A percentile compares a stretch with the other conserved stretches of the same genome.
These are phyloP conservation scores for Diddensiella santjacobensis DNA, from an alignment of 805 yeast species.

Conservation along the genomic window DNA sequence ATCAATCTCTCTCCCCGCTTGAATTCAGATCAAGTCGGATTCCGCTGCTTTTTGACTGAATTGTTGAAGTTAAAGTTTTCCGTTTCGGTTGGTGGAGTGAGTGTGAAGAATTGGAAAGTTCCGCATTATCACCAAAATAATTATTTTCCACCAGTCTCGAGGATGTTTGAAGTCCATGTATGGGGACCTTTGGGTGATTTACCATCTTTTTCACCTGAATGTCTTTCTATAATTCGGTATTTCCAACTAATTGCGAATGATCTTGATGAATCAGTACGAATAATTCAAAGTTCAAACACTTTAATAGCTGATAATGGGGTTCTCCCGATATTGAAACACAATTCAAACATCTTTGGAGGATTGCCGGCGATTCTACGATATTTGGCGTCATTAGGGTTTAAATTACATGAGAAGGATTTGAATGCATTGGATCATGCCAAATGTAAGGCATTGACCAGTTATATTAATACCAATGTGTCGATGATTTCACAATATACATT, in stretches of 20 bases:
- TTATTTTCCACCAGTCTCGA: no score
- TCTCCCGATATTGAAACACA: constrained; percentile 29
- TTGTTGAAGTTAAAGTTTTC: no score
- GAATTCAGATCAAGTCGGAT: no score
- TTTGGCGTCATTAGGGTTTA: constrained; percentile 15
- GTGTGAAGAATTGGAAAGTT: no score
- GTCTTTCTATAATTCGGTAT: constrained; percentile 31
- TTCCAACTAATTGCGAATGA: constrained; percentile 11
- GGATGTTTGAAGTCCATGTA: constrained; percentile 30
- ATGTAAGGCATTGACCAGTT: constrained; percentile 19
- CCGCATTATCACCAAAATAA: no score
- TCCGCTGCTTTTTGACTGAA: no score
- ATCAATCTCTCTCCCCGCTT: no score
- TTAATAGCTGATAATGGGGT: constrained; percentile 20
- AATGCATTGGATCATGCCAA: constrained; percentile 15
- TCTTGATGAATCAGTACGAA: constrained; percentile 10
- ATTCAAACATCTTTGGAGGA: constrained; percentile 21
- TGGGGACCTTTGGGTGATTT: constrained; percentile 29
- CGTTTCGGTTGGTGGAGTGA: no score
- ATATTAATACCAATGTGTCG: constrained; percentile 22
- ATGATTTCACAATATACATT: constrained; percentile 20
- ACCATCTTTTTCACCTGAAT: constrained; percentile 31
- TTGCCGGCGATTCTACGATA: constrained; percentile 25
- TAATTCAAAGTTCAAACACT: constrained; percentile 28
- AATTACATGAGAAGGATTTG: constrained; percentile 9